phyloP scores from a whole-genome alignment of 768 basidiomycete genomes.

The Favolaschia claudopus region DNA sequence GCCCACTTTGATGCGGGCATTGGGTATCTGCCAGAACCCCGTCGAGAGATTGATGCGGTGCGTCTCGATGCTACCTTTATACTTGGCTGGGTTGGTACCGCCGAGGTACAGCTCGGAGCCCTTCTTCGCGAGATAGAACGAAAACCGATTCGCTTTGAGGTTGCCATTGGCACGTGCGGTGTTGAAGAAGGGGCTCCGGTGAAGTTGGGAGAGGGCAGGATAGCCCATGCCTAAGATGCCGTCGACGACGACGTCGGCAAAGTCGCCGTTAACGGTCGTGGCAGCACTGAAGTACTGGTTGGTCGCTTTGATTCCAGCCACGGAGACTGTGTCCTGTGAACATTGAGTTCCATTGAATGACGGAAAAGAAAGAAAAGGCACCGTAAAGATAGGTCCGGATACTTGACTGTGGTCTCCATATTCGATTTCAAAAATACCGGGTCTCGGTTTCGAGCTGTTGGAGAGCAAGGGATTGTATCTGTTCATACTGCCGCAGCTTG shows the following conservation, averaged over 20 bases:
- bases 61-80: constrained; percentile 50
- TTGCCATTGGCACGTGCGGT: constrained; percentile 44
- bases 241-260: constrained; percentile 20
- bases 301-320: constrained; percentile 24
- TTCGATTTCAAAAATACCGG: constrained; percentile 42
- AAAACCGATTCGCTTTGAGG: constrained; percentile 45
- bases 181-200: constrained; percentile 46
- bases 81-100: constrained; percentile 52
- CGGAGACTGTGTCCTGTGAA: constrained; percentile 30
- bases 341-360: constrained; percentile 36
- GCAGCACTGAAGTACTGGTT: constrained; percentile 41
- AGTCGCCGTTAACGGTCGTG: constrained; percentile 35
- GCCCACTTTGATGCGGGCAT: constrained; percentile 22
- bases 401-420: constrained; percentile 53
- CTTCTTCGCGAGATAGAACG: constrained; percentile 49
- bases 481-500: constrained; percentile 31
- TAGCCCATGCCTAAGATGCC: constrained; percentile 45
- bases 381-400: constrained; percentile 50
- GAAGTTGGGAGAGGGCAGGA: constrained; percentile 38
- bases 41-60: constrained; percentile 25
- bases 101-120: constrained; percentile 60
- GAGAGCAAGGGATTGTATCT: constrained; percentile 36
- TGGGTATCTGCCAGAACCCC: constrained; percentile 36
- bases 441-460: constrained; percentile 35
- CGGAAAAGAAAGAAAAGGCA: not conserved